Evolutionary conservation across 257 asterid species (phyloP).

Genomic region (Solanum arcanum): DNA sequence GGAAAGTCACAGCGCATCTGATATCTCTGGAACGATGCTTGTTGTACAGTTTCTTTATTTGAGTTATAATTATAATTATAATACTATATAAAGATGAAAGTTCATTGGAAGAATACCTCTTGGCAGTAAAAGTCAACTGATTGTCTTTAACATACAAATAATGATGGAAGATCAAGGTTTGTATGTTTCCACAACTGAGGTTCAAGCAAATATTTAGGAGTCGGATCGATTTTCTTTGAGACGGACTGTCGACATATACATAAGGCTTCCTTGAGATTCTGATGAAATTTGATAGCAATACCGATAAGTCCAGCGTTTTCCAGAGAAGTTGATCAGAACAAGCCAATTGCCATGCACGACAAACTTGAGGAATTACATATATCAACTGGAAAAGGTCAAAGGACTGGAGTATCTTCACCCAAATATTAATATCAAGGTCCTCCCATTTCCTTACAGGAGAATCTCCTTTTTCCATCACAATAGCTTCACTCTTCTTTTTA

Average conservation of each 20-base stretch:
- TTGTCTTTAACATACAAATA: background rate
- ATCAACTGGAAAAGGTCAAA: background rate
- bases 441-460: background rate
- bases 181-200: background rate
- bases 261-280: background rate
- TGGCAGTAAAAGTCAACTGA: background rate
- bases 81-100: too few relatives aligned
- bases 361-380: background rate
- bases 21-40: background rate
- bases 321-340: conserved; percentile 5
- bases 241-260: background rate
- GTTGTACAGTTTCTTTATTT: background rate
- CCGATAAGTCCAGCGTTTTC: conserved; percentile 47
- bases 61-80: background rate
- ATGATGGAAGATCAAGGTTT: background rate
- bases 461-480: background rate
- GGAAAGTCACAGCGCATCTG: background rate
- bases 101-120: background rate
- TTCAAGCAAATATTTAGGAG: background rate
- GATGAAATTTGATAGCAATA: conserved; percentile 56
- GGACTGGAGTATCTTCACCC: background rate
- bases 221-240: too few relatives aligned
- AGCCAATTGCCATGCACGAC: background rate
- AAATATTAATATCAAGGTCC: background rate
- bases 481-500: background rate